Base-by-base conservation (phyloP, 352 stramenopile species). In the Albugo laibachii region DNA sequence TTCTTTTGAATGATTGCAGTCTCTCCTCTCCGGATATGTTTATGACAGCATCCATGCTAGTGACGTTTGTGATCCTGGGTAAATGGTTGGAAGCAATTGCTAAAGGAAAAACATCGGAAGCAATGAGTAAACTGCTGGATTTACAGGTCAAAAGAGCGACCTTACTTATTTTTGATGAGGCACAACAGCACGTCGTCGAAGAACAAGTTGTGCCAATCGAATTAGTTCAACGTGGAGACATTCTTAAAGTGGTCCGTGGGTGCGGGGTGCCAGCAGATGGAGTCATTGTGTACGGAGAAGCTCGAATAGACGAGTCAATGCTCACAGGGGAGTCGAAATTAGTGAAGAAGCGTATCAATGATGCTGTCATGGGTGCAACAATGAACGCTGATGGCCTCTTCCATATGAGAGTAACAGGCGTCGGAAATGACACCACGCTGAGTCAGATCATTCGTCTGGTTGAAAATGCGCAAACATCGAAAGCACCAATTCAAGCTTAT, bases 391-490 rank as follows among this genome's bases (percentile, higher is more conserved):
- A 95, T 18, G 86, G 83, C 0, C 61, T 92, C 14, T 86, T 97
- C 47, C 64, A 95, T 49, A 92, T 97, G 65, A 71, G 76, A 27
- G 92, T 97, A 10, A 97, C 87, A 1, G 74, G 79, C 19, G 71
- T 97, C 10, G 93, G 93, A 31, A 81, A 80, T 20, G 80, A 97
- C 52, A 97, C 92, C 12, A 79, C 93, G 13, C 50, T 99, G 31
- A 89, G 92, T 40, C 92, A 99, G 58, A 98, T 99, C 48, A 94
- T 99, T 52, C 75, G 82, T n/a, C 73, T 99, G 13, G 93, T 99
- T 18, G 91, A 99, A 62, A 83, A 96, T 21, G 96, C 95, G 2
- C 96, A 99, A 74, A 92, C 92, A 15, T 89, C 74, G 16, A 98
- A 98, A 61, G 93, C 95, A 20, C 89, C 94, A 19, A 98, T 99